These are phyloP conservation scores for Heracleum sosnowskyi DNA, from an alignment of 129 eudicot genomes.

Conservation along the genomic window DNA sequence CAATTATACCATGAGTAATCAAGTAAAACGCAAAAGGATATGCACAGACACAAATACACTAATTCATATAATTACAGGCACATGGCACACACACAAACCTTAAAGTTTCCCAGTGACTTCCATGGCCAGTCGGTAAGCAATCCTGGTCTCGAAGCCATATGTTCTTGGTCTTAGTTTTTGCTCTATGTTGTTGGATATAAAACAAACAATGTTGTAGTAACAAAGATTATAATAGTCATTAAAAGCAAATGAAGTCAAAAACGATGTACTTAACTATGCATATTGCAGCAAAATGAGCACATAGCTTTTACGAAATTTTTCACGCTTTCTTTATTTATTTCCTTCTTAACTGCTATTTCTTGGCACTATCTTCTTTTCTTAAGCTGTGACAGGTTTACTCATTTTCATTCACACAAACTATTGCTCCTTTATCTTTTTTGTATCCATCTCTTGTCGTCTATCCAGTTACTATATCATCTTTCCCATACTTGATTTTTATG, in stretches of 20 bases:
- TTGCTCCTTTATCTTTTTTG: too few species aligned
- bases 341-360: neutral
- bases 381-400: too few species aligned
- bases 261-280: neutral
- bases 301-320: neutral
- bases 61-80: neutral
- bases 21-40: neutral
- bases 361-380: too few species aligned
- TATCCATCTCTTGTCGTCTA: too few species aligned
- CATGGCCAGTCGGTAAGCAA: conserved; percentile 48
- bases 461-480: too few species aligned
- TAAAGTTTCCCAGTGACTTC: conserved; percentile 30
- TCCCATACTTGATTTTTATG: too few species aligned
- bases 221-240: neutral
- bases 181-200: neutral
- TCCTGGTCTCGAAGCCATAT: conserved; percentile 37
- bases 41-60: neutral
- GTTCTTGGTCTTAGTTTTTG: neutral
- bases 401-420: too few species aligned
- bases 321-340: neutral
- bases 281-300: neutral
- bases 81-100: conserved; percentile 13
- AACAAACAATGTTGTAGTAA: neutral
- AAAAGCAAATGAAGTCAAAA: neutral
- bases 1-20: neutral